Evolutionary conservation across 306 rosid species (phyloP).

Genomic region (Sicyos edulis): DNA sequence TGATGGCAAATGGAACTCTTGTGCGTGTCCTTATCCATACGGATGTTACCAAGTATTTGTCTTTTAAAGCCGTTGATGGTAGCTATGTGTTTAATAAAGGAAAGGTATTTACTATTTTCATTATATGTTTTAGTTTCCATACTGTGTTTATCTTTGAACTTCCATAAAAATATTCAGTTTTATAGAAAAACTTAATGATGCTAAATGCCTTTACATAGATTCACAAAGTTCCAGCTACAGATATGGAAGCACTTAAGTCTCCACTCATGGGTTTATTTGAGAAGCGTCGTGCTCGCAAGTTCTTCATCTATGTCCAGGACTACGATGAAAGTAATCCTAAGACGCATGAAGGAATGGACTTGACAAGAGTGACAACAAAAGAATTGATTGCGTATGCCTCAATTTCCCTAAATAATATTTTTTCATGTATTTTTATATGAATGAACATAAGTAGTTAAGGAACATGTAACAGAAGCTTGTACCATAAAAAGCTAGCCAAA

Average conservation of each 20-base stretch:
- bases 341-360: conserved; percentile 83
- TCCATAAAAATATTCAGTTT: neutral
- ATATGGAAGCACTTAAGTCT: conserved; percentile 88
- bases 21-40: conserved; percentile 96
- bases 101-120: conserved; percentile 36
- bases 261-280: conserved; percentile 97
- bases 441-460: conserved; percentile 12
- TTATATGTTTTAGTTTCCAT: neutral
- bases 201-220: conserved; percentile 40
- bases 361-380: conserved; percentile 72
- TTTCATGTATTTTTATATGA: neutral
- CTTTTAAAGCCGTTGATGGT: conserved; percentile 87
- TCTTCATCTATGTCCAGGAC: conserved; percentile 82
- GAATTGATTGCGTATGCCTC: conserved; percentile 71
- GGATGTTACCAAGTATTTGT: conserved; percentile 89
- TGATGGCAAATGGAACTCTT: conserved; percentile 94
- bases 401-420: conserved; percentile 7
- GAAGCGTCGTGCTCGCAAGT: conserved; percentile 92
- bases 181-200: conserved; percentile 8
- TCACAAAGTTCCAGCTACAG: conserved; percentile 88
- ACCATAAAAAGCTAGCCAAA: neutral
- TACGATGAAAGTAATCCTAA: no score
- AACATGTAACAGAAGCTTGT: neutral
- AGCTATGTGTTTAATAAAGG: conserved; percentile 62
- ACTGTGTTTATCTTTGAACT: conserved; percentile 5